A percentile compares a stretch with the other conserved stretches of the same genome.
Evolutionary conservation across 495 filamentous ascomycete genomes (phyloP).

Genomic region (Aspergillus taichungensis): DNA sequence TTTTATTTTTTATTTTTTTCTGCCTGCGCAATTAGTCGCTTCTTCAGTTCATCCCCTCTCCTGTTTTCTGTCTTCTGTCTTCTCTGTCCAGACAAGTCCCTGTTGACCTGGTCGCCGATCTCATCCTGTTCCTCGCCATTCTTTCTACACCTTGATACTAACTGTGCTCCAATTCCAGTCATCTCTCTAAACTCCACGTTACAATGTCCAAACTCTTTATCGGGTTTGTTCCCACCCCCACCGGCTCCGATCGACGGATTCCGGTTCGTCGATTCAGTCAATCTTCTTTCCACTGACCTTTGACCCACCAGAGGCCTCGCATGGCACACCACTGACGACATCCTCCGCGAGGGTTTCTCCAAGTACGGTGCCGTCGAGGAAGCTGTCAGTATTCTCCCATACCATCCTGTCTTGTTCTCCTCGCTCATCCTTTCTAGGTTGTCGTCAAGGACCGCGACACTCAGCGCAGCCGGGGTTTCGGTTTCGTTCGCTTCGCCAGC

Average conservation of each 20-base stretch:
- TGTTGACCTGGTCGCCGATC: too few species aligned
- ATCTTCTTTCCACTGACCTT: slow-evolving; percentile 1
- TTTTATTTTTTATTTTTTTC: too few species aligned
- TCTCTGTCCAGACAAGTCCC: too few species aligned
- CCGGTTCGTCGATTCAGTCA: slow-evolving; percentile 15
- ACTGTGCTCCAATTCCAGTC: slow-evolving; percentile 18
- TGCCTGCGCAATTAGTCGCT: too few species aligned
- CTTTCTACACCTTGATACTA: slow-evolving; percentile 6
- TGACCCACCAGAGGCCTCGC: slow-evolving; percentile 60
- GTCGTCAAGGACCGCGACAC: slow-evolving; percentile 98
- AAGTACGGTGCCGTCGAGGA: slow-evolving; percentile 84
- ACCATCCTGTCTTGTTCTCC: background rate
- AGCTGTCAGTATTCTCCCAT: slow-evolving; percentile 56
- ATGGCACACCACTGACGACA: slow-evolving; percentile 89
- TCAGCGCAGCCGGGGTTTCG: slow-evolving; percentile 90
- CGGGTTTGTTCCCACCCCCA: slow-evolving; percentile 50
- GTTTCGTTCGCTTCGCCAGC: slow-evolving; percentile 81
- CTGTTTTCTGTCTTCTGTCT: too few species aligned
- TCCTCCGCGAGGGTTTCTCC: slow-evolving; percentile 78
- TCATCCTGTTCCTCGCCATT: slow-evolving; percentile 3
- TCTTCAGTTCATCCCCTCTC: too few species aligned
- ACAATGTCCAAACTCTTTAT: slow-evolving; percentile 87
- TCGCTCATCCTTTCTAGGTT: slow-evolving; percentile 46
- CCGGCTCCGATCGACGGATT: background rate
- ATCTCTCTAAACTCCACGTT: slow-evolving; percentile 14